Percentiles rank a stretch among this genome's conserved stretches.
Evolutionary conservation across 2,329 filamentous ascomycete species (phyloP).

Genomic region (Malbranchea cinnamomea): DNA sequence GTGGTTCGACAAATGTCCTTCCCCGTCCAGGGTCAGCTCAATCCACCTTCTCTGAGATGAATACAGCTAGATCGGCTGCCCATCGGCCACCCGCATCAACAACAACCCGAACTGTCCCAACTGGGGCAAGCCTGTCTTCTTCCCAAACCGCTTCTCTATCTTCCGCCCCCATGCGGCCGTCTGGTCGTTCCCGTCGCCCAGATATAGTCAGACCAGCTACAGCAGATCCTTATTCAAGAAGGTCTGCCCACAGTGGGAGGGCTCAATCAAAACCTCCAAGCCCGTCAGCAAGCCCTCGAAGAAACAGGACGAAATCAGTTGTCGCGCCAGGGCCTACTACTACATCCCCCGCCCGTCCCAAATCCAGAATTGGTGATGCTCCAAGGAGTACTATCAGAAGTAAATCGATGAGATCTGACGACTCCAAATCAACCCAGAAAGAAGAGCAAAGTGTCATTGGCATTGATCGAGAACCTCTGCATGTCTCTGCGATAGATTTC

Average conservation of each 20-base stretch:
- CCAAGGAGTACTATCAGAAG: slow-evolving; percentile 18
- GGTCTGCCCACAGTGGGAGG: slow-evolving; percentile 8
- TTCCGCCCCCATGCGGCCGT: slow-evolving; percentile 43
- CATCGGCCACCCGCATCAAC: slow-evolving; percentile 19
- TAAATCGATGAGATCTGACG: slow-evolving; percentile 21
- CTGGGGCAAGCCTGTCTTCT: slow-evolving; percentile 22
- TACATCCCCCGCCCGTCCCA: slow-evolving; percentile 20
- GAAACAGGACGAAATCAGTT: slow-evolving; percentile 15
- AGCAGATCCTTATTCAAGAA: slow-evolving; percentile 36
- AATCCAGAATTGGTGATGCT: slow-evolving; percentile 18
- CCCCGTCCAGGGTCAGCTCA: slow-evolving; percentile 44
- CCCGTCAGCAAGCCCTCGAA: slow-evolving; percentile 10
- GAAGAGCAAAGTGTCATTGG: slow-evolving; percentile 7
- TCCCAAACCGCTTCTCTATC: slow-evolving; percentile 28
- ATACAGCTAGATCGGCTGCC: slow-evolving; percentile 23
- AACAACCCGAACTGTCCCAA: slow-evolving; percentile 21
- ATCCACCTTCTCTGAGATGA: slow-evolving; percentile 33
- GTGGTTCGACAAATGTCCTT: slow-evolving; percentile 29
- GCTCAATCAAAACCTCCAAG: slow-evolving; percentile 17
- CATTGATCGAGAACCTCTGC: slow-evolving; percentile 17
- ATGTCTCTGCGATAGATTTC: slow-evolving; percentile 7
- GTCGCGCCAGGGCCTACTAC: no score
- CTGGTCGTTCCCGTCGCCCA: slow-evolving; percentile 21
- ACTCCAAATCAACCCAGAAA: slow-evolving; percentile 17
- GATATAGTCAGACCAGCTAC: slow-evolving; percentile 34